Conservation (phyloP, 2,329 filamentous ascomycete species). For the Lomentospora prolificans region DNA sequence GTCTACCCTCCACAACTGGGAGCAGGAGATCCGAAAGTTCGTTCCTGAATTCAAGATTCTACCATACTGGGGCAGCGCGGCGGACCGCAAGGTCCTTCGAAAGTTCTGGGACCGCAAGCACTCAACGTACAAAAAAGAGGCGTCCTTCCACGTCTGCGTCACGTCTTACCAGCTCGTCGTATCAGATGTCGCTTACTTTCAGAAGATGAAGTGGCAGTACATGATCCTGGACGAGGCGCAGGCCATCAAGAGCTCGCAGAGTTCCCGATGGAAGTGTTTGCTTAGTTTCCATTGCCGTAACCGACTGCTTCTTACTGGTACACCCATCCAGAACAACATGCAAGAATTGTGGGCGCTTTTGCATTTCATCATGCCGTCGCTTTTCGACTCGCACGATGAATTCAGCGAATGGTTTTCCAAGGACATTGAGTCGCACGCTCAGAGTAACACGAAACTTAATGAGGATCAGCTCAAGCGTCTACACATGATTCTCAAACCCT, state of each 20-base stretch:
- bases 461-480: slow-evolving; percentile 94
- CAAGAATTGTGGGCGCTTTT: slow-evolving; percentile 95
- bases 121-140: slow-evolving; percentile 86
- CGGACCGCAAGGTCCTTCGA: slow-evolving; percentile 87
- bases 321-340: slow-evolving; percentile 99
- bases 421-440: slow-evolving; percentile 94
- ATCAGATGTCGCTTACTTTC: slow-evolving; percentile 92
- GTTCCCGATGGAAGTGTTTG: slow-evolving; percentile 93
- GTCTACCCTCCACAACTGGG: slow-evolving; percentile 97
- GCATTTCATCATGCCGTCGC: slow-evolving; percentile 99
- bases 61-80: slow-evolving; percentile 93
- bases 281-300: slow-evolving; percentile 93
- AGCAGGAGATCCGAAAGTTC: slow-evolving; percentile 93
- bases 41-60: slow-evolving; percentile 91
- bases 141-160: slow-evolving; percentile 89
- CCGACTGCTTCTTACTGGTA: slow-evolving; percentile 85
- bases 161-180: slow-evolving; percentile 98
- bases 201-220: slow-evolving; percentile 99
- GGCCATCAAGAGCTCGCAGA: slow-evolving; percentile 95
- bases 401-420: slow-evolving; percentile 94
- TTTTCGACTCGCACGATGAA: slow-evolving; percentile 90
- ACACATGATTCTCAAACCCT: slow-evolving; percentile 98
- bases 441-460: slow-evolving; percentile 98
- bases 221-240: slow-evolving; percentile 99
- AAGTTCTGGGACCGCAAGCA: slow-evolving; percentile 99